A percentile compares a stretch with the other conserved stretches of the same genome.
Conservation (phyloP, 148 eudicot genomes). For the Diospyros kaki region DNA sequence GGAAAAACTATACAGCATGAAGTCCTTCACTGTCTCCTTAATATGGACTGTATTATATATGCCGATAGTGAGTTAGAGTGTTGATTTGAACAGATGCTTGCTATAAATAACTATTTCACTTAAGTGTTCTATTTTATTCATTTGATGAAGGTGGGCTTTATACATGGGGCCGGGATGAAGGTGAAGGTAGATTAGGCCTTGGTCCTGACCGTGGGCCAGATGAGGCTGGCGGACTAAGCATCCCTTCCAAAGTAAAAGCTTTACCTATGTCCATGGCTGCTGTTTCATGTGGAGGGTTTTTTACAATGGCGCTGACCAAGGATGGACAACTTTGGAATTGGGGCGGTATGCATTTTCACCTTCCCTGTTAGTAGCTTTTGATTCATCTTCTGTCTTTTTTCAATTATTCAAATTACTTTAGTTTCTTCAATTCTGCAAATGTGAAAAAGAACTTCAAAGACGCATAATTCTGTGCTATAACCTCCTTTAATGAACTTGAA, state of each 20-base stretch:
- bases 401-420: neutral
- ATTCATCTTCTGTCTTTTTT: neutral
- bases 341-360: slow-evolving; percentile 60
- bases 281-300: slow-evolving; percentile 94
- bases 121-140: neutral
- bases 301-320: slow-evolving; percentile 76
- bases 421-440: neutral
- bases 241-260: slow-evolving; percentile 73
- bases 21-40: too few relatives aligned
- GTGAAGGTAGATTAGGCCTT: slow-evolving; percentile 94
- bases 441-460: neutral
- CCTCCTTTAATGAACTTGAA: neutral
- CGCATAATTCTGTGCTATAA: neutral
- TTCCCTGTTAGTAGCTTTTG: neutral
- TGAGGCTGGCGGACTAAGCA: slow-evolving; percentile 78
- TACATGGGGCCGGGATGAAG: slow-evolving; percentile 99
- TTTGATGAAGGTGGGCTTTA: slow-evolving; percentile 61
- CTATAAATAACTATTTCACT: too few relatives aligned
- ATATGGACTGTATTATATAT: too few relatives aligned
- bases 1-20: too few relatives aligned
- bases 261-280: slow-evolving; percentile 66
- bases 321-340: slow-evolving; percentile 88
- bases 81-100: too few relatives aligned
- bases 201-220: slow-evolving; percentile 97
- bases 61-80: too few relatives aligned